phyloP scores from a whole-genome alignment of 345 rosid genomes.

The Durio zibethinus region DNA sequence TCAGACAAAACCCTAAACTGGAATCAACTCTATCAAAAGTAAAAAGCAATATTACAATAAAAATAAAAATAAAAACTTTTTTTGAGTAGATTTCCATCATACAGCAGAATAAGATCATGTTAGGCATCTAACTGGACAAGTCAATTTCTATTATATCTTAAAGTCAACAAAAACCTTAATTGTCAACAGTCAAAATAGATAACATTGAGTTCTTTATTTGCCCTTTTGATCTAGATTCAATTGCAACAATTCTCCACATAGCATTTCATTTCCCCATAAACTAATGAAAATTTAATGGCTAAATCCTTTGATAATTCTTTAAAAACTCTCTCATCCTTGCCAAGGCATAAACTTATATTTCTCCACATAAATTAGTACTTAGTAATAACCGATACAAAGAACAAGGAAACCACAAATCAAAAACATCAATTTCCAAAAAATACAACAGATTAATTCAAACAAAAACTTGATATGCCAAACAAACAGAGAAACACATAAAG shows the following conservation, averaged over 20 bases:
- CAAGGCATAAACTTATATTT: background rate
- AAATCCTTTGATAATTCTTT: background rate
- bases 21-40: constrained; percentile 11
- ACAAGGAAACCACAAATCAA: background rate
- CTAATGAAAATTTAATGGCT: background rate
- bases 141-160: background rate
- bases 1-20: background rate
- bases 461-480: background rate
- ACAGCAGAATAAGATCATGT: background rate
- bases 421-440: background rate
- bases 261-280: background rate
- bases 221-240: background rate
- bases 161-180: background rate
- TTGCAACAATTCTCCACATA: background rate
- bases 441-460: background rate
- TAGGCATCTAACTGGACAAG: background rate
- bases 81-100: background rate
- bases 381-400: background rate
- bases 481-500: background rate
- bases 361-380: background rate
- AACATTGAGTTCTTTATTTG: background rate
- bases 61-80: background rate
- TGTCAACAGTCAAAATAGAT: constrained; percentile 4
- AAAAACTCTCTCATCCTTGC: background rate
- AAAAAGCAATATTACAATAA: background rate